These are phyloP conservation scores for Lactarius trivialis DNA, from an alignment of 768 basidiomycete genomes.

Conservation along the genomic window DNA sequence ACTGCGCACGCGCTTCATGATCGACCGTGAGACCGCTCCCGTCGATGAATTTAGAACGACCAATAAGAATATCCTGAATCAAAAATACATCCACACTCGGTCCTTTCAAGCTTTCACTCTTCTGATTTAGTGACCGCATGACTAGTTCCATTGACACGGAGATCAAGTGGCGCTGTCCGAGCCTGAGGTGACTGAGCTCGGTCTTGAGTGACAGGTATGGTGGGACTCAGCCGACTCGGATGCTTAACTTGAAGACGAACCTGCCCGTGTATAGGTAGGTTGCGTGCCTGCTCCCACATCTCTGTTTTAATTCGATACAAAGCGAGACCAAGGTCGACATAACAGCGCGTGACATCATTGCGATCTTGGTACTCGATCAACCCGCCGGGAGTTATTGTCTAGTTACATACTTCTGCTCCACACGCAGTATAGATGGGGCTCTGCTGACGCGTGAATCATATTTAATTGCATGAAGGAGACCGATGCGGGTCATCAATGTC, in stretches of 20 bases:
- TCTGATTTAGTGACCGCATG: neutral
- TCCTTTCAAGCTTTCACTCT: neutral
- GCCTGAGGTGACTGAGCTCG: slow-evolving; percentile 19
- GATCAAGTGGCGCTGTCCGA: slow-evolving; percentile 23
- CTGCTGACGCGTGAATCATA: neutral
- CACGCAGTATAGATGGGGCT: neutral
- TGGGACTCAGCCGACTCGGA: too few species aligned
- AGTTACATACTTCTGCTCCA: neutral
- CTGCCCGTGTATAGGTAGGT: neutral
- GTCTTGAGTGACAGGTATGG: neutral
- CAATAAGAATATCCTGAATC: slow-evolving; percentile 45
- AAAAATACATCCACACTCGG: slow-evolving; percentile 42
- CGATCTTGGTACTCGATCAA: neutral
- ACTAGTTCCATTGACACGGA: slow-evolving; percentile 25
- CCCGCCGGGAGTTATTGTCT: neutral
- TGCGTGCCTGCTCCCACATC: too few species aligned
- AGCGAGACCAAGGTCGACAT: neutral
- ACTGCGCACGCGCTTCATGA: neutral
- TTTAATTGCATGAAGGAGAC: neutral
- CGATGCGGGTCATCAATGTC: neutral
- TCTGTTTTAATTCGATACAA: too few species aligned
- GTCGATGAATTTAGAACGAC: slow-evolving; percentile 30
- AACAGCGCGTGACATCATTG: neutral
- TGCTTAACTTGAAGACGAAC: too few species aligned
- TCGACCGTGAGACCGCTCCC: slow-evolving; percentile 27